These are phyloP conservation scores for Populus tremula DNA, from an alignment of 345 rosid genomes.

Conservation along the genomic window DNA sequence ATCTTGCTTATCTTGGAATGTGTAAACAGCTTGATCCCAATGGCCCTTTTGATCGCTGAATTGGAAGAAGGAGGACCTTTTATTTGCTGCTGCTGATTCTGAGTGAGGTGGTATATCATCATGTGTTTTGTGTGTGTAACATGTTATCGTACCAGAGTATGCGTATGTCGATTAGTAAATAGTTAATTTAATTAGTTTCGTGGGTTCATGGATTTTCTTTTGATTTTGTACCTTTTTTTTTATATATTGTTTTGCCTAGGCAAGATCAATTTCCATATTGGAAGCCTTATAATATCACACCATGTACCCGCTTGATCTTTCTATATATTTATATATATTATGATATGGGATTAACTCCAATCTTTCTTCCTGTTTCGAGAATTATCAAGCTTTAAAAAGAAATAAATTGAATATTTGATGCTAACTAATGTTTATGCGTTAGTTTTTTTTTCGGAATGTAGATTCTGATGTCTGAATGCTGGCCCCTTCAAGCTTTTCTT, in stretches of 20 bases:
- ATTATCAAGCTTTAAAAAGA: background rate
- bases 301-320: background rate
- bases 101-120: background rate
- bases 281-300: background rate
- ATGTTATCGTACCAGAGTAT: background rate
- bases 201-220: background rate
- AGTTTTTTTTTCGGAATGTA: background rate
- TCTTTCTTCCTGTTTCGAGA: background rate
- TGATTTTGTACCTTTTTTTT: background rate
- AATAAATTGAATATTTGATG: background rate
- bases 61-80: background rate
- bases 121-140: background rate
- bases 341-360: background rate
- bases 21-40: conserved; percentile 67
- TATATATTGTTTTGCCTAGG: background rate
- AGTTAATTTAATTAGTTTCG: background rate
- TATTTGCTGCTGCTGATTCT: background rate
- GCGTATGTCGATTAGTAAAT: background rate
- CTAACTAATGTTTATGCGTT: background rate
- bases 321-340: background rate
- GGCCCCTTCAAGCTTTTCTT: background rate
- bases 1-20: conserved; percentile 54
- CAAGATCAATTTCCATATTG: background rate
- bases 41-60: conserved; percentile 39
- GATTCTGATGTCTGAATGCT: background rate